phyloP scores from a whole-genome alignment of 169 alveolate species.

The Eimeria mitis region DNA sequence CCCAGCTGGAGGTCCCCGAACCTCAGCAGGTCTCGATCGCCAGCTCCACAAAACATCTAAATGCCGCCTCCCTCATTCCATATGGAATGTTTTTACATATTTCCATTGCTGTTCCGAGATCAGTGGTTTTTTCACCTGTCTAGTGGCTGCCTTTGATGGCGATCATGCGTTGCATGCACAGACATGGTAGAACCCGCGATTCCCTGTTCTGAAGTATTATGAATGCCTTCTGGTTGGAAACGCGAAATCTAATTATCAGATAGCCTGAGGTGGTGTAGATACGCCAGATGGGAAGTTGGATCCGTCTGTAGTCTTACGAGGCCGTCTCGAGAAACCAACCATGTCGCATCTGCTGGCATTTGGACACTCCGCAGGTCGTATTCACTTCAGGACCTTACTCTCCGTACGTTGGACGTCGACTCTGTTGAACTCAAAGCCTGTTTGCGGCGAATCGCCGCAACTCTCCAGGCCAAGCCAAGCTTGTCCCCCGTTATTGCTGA shows the following conservation, averaged over 20 bases:
- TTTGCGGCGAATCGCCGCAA: not conserved
- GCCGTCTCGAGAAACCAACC: not conserved
- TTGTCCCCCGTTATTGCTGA: not conserved
- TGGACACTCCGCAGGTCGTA: not conserved
- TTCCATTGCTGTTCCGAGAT: not conserved
- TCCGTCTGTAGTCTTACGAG: not conserved
- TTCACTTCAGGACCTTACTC: not conserved
- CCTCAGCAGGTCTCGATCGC: constrained; percentile 20
- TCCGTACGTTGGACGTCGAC: not conserved
- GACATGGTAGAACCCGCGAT: not conserved
- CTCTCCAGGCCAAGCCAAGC: not conserved
- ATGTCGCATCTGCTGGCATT: not conserved
- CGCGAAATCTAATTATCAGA: not conserved
- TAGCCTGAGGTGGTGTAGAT: not conserved
- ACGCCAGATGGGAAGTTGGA: not conserved
- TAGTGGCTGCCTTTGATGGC: not conserved
- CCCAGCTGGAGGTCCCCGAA: not conserved
- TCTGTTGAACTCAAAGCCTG: not conserved
- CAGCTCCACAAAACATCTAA: not conserved
- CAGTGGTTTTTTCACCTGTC: not conserved
- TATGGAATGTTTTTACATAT: not conserved
- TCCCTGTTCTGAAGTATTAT: not conserved
- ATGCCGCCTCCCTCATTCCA: not conserved
- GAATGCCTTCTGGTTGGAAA: not conserved
- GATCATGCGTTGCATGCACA: not conserved